These are phyloP conservation scores for Amanita brunnescens DNA, from an alignment of 768 basidiomycete species.

Conservation along the genomic window DNA sequence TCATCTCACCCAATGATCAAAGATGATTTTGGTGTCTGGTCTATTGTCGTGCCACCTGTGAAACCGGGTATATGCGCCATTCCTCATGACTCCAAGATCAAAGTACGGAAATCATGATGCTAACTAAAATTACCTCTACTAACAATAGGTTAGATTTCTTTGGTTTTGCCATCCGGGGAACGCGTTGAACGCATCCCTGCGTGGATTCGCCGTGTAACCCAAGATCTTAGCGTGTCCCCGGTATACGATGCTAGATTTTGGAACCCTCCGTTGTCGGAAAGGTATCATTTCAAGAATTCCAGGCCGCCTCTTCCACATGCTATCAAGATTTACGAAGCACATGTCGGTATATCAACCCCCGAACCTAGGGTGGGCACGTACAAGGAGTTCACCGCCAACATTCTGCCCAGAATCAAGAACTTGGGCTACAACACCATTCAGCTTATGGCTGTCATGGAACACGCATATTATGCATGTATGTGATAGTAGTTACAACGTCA, in stretches of 20 bases:
- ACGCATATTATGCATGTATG: slow-evolving; percentile 95
- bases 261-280: slow-evolving; percentile 75
- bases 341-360: slow-evolving; percentile 91
- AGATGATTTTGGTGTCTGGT: slow-evolving; percentile 84
- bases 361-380: slow-evolving; percentile 89
- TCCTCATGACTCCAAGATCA: slow-evolving; percentile 91
- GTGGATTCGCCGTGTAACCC: slow-evolving; percentile 94
- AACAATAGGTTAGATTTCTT: slow-evolving; percentile 59
- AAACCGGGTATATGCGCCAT: slow-evolving; percentile 70
- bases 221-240: slow-evolving; percentile 83
- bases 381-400: slow-evolving; percentile 84
- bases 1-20: slow-evolving; percentile 79
- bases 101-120: slow-evolving; percentile 42
- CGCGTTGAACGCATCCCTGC: slow-evolving; percentile 89
- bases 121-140: not conserved
- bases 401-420: slow-evolving; percentile 80
- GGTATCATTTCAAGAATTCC: slow-evolving; percentile 76
- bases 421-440: slow-evolving; percentile 97
- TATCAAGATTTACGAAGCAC: slow-evolving; percentile 92
- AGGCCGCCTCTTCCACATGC: slow-evolving; percentile 53
- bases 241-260: slow-evolving; percentile 97
- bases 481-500: slow-evolving; percentile 9
- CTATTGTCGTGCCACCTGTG: slow-evolving; percentile 64
- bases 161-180: slow-evolving; percentile 70
- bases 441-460: slow-evolving; percentile 98